phyloP scores from a whole-genome alignment of 2,329 filamentous ascomycete species.

The Graphium sp. region DNA sequence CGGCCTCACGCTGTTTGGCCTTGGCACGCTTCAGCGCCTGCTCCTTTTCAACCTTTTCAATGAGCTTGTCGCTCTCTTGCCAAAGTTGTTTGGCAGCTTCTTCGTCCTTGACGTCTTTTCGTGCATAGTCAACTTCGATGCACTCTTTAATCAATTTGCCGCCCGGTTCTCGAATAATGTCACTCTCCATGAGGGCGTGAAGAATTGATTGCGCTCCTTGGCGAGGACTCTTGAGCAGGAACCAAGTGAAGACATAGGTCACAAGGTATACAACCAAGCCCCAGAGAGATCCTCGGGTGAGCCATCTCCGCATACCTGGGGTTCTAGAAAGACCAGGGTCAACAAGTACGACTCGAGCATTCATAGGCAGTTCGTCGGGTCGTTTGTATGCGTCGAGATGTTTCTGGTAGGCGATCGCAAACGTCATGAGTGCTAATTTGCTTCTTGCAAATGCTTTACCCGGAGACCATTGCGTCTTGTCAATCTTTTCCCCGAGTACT shows the following conservation, averaged over 20 bases:
- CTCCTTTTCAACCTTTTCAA: constrained; percentile 68
- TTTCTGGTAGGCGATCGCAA: constrained; percentile 82
- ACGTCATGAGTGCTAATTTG: constrained; percentile 72
- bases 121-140: constrained; percentile 52
- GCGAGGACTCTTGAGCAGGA: constrained; percentile 69
- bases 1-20: constrained; percentile 17
- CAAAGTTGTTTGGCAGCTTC: constrained; percentile 70
- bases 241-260: constrained; percentile 69
- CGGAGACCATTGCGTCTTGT: constrained; percentile 35
- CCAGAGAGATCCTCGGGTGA: constrained; percentile 69
- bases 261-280: constrained; percentile 63
- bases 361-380: constrained; percentile 69
- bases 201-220: constrained; percentile 80
- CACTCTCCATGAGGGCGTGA: constrained; percentile 68
- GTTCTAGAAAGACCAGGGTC: constrained; percentile 79
- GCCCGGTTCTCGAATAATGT: constrained; percentile 45
- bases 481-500: constrained; percentile 37
- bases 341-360: constrained; percentile 67
- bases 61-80: constrained; percentile 73
- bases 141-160: constrained; percentile 81
- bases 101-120: constrained; percentile 64
- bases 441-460: constrained; percentile 44
- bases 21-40: constrained; percentile 40
- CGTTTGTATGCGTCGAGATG: constrained; percentile 73
- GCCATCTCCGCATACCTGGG: constrained; percentile 72